Evolutionary conservation across 257 asterid species (phyloP).

Genomic region (Penstemon barbatus): DNA sequence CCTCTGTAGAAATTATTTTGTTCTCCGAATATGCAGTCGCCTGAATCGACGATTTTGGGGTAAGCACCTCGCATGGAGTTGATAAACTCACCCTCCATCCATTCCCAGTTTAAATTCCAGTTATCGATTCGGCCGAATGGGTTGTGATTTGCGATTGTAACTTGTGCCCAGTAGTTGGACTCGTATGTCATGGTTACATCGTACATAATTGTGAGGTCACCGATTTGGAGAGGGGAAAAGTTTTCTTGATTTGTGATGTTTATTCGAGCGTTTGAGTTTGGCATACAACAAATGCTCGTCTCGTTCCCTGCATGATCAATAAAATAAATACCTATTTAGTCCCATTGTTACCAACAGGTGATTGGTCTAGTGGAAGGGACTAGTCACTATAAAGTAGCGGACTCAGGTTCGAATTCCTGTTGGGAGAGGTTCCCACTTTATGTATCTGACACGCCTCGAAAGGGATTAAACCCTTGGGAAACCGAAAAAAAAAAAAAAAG

Average conservation of each 20-base stretch:
- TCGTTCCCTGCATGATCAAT: conserved; percentile 34
- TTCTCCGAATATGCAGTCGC: conserved; percentile 53
- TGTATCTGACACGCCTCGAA: no score
- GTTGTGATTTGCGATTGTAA: conserved; percentile 57
- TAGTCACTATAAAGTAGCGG: no score
- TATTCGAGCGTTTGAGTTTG: conserved; percentile 30
- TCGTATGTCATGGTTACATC: conserved; percentile 51
- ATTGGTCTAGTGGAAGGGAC: no score
- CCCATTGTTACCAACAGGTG: no score
- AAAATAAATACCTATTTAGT: background rate
- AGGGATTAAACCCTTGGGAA: no score
- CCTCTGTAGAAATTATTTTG: conserved; percentile 44
- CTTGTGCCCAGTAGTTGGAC: conserved; percentile 53
- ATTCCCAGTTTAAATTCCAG: conserved; percentile 68
- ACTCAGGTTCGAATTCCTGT: no score
- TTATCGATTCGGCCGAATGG: conserved; percentile 50
- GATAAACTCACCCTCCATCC: conserved; percentile 75
- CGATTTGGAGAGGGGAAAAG: conserved; percentile 40
- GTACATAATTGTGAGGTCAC: conserved; percentile 61
- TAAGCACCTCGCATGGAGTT: conserved; percentile 61
- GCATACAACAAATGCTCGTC: conserved; percentile 49
- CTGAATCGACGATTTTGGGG: conserved; percentile 46
- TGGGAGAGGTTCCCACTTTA: no score
- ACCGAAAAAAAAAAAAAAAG: no score
- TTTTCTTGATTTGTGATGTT: conserved; percentile 25